These are phyloP conservation scores for Boletus insuetus DNA, from an alignment of 768 basidiomycete species.

Conservation along the genomic window DNA sequence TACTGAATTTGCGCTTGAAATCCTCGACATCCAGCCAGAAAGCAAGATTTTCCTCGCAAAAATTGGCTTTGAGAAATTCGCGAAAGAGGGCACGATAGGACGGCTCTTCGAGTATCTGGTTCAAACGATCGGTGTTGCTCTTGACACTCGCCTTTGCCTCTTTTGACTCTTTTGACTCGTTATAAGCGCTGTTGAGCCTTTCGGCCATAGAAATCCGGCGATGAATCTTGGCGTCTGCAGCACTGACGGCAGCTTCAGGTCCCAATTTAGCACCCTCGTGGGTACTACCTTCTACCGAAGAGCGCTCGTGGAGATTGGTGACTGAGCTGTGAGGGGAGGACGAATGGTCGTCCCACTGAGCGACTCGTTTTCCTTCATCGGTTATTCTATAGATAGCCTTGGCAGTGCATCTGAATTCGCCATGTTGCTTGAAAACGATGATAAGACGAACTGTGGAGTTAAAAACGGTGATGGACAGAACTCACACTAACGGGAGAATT, in stretches of 20 bases:
- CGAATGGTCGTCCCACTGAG: slow-evolving; percentile 72
- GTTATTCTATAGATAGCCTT: slow-evolving; percentile 95
- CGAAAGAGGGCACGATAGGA: slow-evolving; percentile 87
- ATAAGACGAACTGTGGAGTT: slow-evolving; percentile 6
- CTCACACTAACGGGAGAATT: slow-evolving; percentile 74
- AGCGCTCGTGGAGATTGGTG: slow-evolving; percentile 58
- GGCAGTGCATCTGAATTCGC: slow-evolving; percentile 94
- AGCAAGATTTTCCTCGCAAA: slow-evolving; percentile 96
- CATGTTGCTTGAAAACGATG: slow-evolving; percentile 63
- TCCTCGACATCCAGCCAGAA: slow-evolving; percentile 98
- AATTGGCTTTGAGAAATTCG: slow-evolving; percentile 90
- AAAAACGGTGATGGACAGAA: slow-evolving; percentile 5
- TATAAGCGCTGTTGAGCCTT: slow-evolving; percentile 53
- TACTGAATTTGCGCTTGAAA: slow-evolving; percentile 94
- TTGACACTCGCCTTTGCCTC: slow-evolving; percentile 60
- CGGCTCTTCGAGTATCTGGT: slow-evolving; percentile 91
- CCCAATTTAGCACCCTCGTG: slow-evolving; percentile 26
- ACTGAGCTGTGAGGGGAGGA: slow-evolving; percentile 65
- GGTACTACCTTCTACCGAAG: slow-evolving; percentile 49
- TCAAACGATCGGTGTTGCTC: slow-evolving; percentile 88
- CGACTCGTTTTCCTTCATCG: slow-evolving; percentile 82
- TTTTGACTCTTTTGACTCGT: slow-evolving; percentile 49
- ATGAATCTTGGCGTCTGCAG: slow-evolving; percentile 65
- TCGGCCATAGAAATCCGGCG: slow-evolving; percentile 77
- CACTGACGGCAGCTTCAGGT: slow-evolving; percentile 28